phyloP scores from a whole-genome alignment of 106 monocot species.

The Platanthera zijinensis region DNA sequence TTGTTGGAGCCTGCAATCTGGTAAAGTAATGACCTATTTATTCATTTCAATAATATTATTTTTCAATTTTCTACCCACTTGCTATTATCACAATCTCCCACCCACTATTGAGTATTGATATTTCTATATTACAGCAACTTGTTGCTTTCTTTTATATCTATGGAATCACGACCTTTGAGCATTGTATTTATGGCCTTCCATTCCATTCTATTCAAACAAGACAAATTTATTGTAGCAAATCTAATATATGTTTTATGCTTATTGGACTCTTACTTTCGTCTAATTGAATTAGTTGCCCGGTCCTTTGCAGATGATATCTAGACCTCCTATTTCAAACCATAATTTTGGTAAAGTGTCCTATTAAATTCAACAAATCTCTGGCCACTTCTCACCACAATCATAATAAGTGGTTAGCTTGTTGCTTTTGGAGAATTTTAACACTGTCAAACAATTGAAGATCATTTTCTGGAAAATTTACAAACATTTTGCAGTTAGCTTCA shows the following conservation, averaged over 20 bases:
- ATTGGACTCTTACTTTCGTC: too few species aligned
- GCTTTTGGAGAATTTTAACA: not conserved
- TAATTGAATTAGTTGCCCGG: too few species aligned
- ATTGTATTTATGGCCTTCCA: not conserved
- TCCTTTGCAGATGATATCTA: too few species aligned
- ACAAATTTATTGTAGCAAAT: too few species aligned
- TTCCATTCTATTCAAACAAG: not conserved
- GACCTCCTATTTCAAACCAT: too few species aligned
- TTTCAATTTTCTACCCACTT: not conserved
- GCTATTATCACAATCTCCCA: not conserved
- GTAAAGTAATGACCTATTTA: too few species aligned
- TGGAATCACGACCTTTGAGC: too few species aligned
- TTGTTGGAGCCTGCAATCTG: too few species aligned
- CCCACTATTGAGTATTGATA: not conserved
- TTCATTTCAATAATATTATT: not conserved
- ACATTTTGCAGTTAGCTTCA: not conserved
- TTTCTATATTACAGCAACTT: not conserved
- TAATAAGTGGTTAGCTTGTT: not conserved
- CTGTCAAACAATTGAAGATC: not conserved
- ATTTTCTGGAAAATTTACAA: not conserved
- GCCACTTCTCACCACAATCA: not conserved
- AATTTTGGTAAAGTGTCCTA: too few species aligned
- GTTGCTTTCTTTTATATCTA: not conserved
- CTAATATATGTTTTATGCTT: too few species aligned
- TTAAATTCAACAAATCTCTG: too few species aligned